These are phyloP conservation scores for Malassezia brasiliensis DNA, from an alignment of 1,284 basidiomycete species.

Conservation along the genomic window DNA sequence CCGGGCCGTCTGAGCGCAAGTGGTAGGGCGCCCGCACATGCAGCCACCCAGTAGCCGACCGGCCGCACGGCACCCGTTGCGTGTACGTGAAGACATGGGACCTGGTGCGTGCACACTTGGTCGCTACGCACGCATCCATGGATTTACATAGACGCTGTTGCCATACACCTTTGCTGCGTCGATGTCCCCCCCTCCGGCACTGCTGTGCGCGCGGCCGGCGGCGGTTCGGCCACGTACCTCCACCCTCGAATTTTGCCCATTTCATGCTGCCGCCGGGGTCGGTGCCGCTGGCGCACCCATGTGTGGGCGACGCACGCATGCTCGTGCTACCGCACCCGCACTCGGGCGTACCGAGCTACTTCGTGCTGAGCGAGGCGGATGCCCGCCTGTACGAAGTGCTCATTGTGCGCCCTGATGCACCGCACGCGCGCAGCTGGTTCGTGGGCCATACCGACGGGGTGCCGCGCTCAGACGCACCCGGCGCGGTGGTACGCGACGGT, in stretches of 20 bases:
- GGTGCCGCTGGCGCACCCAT: constrained; percentile 2
- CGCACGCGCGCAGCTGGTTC: constrained; percentile 9
- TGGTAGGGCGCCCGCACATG: neutral
- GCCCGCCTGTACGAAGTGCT: constrained; percentile 10
- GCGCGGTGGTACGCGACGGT: constrained; percentile 6
- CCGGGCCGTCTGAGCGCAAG: neutral
- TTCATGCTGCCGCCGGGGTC: neutral
- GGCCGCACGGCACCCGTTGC: no score
- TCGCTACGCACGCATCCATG: no score
- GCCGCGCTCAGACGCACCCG: neutral
- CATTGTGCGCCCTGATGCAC: constrained; percentile 4
- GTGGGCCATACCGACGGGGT: neutral
- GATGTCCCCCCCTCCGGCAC: no score
- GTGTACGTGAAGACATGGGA: no score
- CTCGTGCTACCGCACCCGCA: constrained; percentile 14
- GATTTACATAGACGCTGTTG: no score
- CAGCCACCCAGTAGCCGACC: no score
- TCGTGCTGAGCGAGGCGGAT: neutral
- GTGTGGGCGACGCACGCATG: neutral
- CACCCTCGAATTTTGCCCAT: neutral
- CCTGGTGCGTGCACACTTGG: no score
- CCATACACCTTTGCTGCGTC: no score
- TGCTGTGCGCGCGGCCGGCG: no score
- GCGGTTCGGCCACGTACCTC: no score
- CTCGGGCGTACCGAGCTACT: constrained; percentile 11